These are phyloP conservation scores for Knoxdaviesia proteae DNA, from an alignment of 2,329 filamentous ascomycete genomes.

Conservation along the genomic window DNA sequence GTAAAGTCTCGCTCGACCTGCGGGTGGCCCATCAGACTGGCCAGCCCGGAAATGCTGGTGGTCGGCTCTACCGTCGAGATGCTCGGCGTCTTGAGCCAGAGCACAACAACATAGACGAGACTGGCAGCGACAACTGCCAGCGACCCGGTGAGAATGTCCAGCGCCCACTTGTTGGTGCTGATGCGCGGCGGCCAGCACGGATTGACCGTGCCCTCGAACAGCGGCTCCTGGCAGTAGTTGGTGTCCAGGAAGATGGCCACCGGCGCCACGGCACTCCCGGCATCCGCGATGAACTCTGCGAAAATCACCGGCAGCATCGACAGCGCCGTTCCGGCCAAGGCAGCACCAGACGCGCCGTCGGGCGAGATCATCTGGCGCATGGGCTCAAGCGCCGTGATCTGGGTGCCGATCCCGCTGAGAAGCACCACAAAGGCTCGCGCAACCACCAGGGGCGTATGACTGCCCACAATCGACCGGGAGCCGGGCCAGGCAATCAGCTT, in stretches of 20 bases:
- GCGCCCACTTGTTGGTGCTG: constrained; percentile 6
- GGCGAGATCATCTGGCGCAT: constrained; percentile 3
- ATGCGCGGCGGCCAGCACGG: constrained; percentile 6
- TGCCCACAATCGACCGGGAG: constrained; percentile 1
- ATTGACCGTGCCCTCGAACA: constrained; percentile 1
- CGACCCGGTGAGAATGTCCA: constrained; percentile 5
- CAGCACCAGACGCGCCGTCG: constrained; percentile 1
- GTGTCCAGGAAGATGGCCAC: constrained; percentile 6
- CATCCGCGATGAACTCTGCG: constrained; percentile 4
- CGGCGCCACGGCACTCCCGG: constrained; percentile 6
- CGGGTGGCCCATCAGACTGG: constrained; percentile 8
- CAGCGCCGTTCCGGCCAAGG: constrained; percentile 2
- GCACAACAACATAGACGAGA: constrained; percentile 5
- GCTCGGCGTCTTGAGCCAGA: constrained; percentile 8
- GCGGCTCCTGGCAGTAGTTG: constrained; percentile 4
- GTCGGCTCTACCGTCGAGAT: constrained; percentile 6
- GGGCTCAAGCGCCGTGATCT: constrained; percentile 2
- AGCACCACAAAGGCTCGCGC: constrained; percentile 1
- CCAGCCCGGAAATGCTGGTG: constrained; percentile 8
- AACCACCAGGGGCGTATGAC: constrained; percentile 3
- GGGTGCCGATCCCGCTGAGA: neutral
- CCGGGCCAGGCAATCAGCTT: constrained; percentile 1
- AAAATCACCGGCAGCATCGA: constrained; percentile 1
- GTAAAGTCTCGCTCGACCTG: constrained; percentile 7
- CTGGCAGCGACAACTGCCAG: constrained; percentile 4